Evolutionary conservation across 768 basidiomycete genomes (phyloP), one percentile per base, ranked within the genome.

Genomic region (Paxillus rubicundulus): DNA sequence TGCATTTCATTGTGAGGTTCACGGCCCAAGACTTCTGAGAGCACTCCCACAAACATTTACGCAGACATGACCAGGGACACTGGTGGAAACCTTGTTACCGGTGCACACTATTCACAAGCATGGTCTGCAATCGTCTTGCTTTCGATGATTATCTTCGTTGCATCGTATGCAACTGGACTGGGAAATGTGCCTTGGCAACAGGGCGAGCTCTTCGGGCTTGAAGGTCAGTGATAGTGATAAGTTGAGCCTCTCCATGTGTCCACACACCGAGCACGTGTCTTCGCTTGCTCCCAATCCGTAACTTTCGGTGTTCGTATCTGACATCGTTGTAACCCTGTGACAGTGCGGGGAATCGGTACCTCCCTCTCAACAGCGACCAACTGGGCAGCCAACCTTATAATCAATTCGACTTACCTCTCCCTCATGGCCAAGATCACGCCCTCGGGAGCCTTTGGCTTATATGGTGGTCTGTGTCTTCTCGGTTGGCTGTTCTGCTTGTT

Each of bases 171-270:
- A 0, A 86, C 80, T 2, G 86, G 89, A 4, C 70, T 90, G 14
- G 89, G 89, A 1, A 88, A 89, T 60, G 82, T 90, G 2, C 90
- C 90, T 0, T 92, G 90, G 90, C 88, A 90, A 61, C 90, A 91
- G 66, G 89, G 88, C 40, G 90, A 92, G 64, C 76, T 93, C 10
- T 92, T 92, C 70, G 75, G 78, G 17, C 78, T 92, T 36, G 87
- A 90, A 75, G 82, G 84, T 81, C 6, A 24, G 24, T 24, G 24
- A 24, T n/a, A n/a, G n/a, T n/a, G n/a, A n/a, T n/a, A 24, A 24
- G 24, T 24, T 4, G 5, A 24, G 24, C 5, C 24, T 24, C 6
- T 24, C 5, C 24, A 24, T 4, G 6, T 24, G 24, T 24, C 24
- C 24, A 24, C 6, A 6, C 24, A 24, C 24, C 24, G 34, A 20